Base-by-base conservation (phyloP, 352 stramenopile genomes). In the Globisporangium spiculum region DNA sequence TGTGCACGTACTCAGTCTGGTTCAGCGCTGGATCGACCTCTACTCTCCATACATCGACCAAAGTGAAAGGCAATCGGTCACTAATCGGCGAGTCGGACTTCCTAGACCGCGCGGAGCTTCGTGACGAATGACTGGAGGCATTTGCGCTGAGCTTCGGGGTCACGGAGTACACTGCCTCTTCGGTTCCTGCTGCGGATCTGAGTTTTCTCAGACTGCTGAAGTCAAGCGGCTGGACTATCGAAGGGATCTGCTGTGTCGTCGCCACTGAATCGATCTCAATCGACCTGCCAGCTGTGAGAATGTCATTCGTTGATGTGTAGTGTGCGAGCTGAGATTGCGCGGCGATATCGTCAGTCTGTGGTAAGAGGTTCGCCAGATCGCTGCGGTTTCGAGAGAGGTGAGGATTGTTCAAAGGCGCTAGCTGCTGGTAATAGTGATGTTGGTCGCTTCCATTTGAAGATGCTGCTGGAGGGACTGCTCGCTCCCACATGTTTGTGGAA, bases 121-220 rank as follows among this genome's bases (percentile, higher is more conserved):
- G 53, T 14, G 55, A 18, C 1, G 20, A 55, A 4, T 30, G 14
- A 44, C 1, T 16, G 5, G 63, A 60, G 26, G 50, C 4, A 27
- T 57, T n/a, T 18, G 26, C 38, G 20, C 16, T 32, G 2, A 26
- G n/a, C 20, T 66, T 26, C 26, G 54, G 16, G 5, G 53, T 20
- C 3, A 36, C 27, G 38, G 16, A 26, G 18, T 44, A 60, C 18
- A 26, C 46, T 18, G 60, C 9, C 30, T 52, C 52, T 20, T 55
- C 54, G 20, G 6, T 16, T 7, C 9, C 36, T 14, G 14, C 18
- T 20, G 46, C 24, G 20, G 52, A 12, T 1, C 30, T 1, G 3
- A 69, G 27, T 36, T 54, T 70, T 2, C 48, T 26, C 30, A 70
- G 48, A n/a, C 24, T 70, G 20, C 65, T 70, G 30, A 70, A 70